A percentile compares a stretch with the other conserved stretches of the same genome.
phyloP scores from a whole-genome alignment of 345 rosid species.

The Gossypium rotundifolium region DNA sequence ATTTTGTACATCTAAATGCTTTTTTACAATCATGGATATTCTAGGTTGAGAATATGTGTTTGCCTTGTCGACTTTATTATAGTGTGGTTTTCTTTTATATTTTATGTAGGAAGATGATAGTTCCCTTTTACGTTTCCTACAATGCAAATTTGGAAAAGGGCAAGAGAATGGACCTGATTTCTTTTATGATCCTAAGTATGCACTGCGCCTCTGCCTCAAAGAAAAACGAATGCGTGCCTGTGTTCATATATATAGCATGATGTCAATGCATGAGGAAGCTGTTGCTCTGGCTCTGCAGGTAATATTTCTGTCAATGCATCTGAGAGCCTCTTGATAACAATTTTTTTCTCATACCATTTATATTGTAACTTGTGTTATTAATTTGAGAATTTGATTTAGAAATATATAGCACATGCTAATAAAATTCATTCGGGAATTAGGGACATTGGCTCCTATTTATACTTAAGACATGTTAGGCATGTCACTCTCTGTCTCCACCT shows the following conservation, averaged over 20 bases:
- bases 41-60: not conserved
- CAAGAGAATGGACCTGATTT: slow-evolving; percentile 83
- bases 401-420: not conserved
- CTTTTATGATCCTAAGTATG: slow-evolving; percentile 97
- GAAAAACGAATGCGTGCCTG: slow-evolving; percentile 96
- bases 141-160: slow-evolving; percentile 96
- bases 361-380: not conserved
- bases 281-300: slow-evolving; percentile 99
- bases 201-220: slow-evolving; percentile 94
- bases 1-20: not conserved
- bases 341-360: not conserved
- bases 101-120: slow-evolving; percentile 81
- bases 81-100: slow-evolving; percentile 15
- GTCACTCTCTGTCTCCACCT: not conserved
- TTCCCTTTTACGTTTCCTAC: slow-evolving; percentile 84
- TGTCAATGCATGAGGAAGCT: slow-evolving; percentile 99
- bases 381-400: not conserved
- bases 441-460: not conserved
- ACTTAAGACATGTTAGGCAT: not conserved
- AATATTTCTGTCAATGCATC: not conserved
- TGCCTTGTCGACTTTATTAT: slow-evolving; percentile 6
- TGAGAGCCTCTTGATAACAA: not conserved
- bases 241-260: slow-evolving; percentile 96
- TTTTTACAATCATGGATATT: not conserved
- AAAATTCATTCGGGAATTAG: slow-evolving; percentile 10